Evolutionary conservation across 345 rosid genomes (phyloP), one percentile per base, ranked within the genome.

Genomic region (Populus pruinosa): DNA sequence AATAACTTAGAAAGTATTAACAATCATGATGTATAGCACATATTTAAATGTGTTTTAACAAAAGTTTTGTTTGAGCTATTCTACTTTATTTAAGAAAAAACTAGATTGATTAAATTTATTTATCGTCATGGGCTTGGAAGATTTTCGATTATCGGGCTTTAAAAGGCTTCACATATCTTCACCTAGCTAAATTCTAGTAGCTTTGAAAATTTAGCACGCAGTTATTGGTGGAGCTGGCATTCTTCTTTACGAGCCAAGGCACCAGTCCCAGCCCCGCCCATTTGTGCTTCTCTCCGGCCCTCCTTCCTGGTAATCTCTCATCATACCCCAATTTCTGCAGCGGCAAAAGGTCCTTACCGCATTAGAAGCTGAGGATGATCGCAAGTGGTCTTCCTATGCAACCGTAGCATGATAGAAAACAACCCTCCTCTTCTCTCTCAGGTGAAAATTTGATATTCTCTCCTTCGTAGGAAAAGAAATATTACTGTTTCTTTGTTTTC

Each of bases 291-390:
- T 93, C 39, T 91, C 96, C 12, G 98, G 98, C 2, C 93, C 97
- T 29, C 85, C 89, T 61, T 84, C 90, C 50, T 85, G 89, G 78
- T 70, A 35, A n/a, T 18, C 14, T 20, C 13, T 67, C 27, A 67
- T 9, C 63, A 38, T 38, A 27, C 8, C 16, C 27, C 12, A 18
- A 12, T 65, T 27, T 31, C 25, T 76, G 72, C 87, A 94, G 98
- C 76, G 97, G 98, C 74, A 93, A 94, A 78, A 93, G 97, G 59
- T 93, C 98, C 62, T 69, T 94, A 68, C 87, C 2, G 91, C 94
- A 21, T 63, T 69, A n/a, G 23, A 21, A 65, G 64, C 74, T 5
- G 75, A 74, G 36, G 68, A 5, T 35, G 43, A 62, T 68, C 76
- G 73, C 74, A 82, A 2, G 97, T 93, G 14, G 90, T 90, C 63